These are phyloP conservation scores for Rutidosis leptorrhynchoides DNA, from an alignment of 129 eudicot species.

Conservation along the genomic window DNA sequence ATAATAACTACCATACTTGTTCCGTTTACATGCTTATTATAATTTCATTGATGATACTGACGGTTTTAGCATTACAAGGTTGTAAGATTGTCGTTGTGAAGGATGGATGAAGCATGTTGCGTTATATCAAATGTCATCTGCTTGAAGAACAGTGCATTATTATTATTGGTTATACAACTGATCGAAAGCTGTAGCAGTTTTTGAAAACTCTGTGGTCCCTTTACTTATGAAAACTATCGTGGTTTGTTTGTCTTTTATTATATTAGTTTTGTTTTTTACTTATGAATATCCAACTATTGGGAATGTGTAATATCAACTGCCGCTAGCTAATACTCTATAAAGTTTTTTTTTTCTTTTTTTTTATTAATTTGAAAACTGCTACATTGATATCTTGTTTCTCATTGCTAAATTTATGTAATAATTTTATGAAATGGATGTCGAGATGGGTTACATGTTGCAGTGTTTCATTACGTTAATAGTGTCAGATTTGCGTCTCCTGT, in stretches of 20 bases:
- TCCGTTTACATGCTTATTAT: background rate
- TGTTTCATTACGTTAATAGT: background rate
- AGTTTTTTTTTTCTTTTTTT: too few species aligned
- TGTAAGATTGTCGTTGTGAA: background rate
- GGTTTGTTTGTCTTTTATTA: background rate
- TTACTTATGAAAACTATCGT: background rate
- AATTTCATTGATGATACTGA: background rate
- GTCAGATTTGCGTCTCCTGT: background rate
- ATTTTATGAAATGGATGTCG: background rate
- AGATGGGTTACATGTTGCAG: background rate
- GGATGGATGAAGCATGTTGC: background rate
- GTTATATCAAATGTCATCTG: background rate
- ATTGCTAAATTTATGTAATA: background rate
- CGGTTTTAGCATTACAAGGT: background rate
- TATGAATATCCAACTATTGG: background rate
- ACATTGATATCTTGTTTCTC: background rate
- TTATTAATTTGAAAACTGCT: background rate
- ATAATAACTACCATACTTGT: background rate
- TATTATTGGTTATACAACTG: background rate
- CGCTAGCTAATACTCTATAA: background rate
- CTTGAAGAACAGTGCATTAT: background rate
- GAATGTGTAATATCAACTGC: background rate
- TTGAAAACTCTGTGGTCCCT: background rate
- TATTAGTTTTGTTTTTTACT: background rate
- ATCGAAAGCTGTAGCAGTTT: background rate